Evolutionary conservation across 441 rosid species (phyloP).

Genomic region (Corymbia calophylla): DNA sequence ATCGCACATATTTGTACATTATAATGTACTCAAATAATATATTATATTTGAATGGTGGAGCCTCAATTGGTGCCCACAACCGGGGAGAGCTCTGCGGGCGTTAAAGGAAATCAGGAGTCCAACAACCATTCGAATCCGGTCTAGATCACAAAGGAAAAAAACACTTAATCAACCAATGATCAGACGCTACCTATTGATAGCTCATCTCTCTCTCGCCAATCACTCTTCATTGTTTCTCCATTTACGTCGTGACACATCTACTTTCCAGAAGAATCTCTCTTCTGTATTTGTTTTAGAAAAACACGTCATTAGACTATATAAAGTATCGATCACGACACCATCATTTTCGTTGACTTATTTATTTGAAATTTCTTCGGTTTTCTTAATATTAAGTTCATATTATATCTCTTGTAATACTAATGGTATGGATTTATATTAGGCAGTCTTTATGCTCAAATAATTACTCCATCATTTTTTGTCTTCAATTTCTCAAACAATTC

Average conservation of each 20-base stretch:
- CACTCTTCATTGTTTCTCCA: background rate
- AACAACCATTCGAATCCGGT: background rate
- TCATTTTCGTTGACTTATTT: background rate
- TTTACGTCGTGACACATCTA: background rate
- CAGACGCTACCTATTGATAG: background rate
- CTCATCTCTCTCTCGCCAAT: background rate
- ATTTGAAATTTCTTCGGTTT: background rate
- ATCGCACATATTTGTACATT: background rate
- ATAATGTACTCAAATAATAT: background rate
- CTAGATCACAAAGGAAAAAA: background rate
- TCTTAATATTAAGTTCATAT: background rate
- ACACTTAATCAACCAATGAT: background rate
- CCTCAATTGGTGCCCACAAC: background rate
- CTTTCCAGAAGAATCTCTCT: background rate
- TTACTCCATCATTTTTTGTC: background rate
- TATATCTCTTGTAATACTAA: rapidly evolving
- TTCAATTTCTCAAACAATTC: background rate
- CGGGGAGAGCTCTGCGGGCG: rapidly evolving
- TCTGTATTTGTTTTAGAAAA: background rate
- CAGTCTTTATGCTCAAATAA: no score
- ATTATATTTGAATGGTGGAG: background rate
- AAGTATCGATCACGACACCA: background rate
- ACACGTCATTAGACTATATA: no score
- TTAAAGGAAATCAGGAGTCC: background rate
- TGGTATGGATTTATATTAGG: background rate